Conservation (phyloP, 192 early-diverging fungal genomes). For the Rhizophagus prolifer region DNA sequence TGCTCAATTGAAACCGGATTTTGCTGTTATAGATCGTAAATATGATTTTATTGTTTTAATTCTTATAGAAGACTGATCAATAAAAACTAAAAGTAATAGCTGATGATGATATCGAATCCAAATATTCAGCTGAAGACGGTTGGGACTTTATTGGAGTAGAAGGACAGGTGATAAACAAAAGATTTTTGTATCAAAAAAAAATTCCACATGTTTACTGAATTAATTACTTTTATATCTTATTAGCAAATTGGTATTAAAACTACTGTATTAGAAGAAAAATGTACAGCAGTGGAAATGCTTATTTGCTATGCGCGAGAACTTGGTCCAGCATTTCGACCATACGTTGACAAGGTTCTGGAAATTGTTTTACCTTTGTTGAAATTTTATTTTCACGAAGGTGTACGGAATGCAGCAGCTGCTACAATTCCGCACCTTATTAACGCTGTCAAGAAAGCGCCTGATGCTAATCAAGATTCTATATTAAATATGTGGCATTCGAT, state of each 20-base stretch:
- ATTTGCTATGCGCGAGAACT: conserved; percentile 92
- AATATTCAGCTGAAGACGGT: conserved; percentile 93
- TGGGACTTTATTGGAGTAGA: conserved; percentile 96
- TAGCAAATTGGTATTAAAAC: conserved; percentile 93
- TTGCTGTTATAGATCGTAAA: conserved; percentile 80
- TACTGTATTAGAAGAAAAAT: conserved; percentile 95
- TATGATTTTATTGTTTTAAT: conserved; percentile 3
- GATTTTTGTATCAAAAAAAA: background rate
- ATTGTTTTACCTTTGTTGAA: conserved; percentile 87
- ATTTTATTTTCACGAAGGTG: conserved; percentile 98
- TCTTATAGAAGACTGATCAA: background rate
- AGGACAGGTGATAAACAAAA: conserved; percentile 52
- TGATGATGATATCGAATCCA: conserved; percentile 77
- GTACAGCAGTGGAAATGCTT: conserved; percentile 97
- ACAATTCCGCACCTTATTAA: conserved; percentile 80
- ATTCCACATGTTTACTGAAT: background rate
- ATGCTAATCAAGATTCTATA: conserved; percentile 51
- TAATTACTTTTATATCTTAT: background rate
- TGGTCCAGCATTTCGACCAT: conserved; percentile 84
- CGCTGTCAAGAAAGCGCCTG: conserved; percentile 51
- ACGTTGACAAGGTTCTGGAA: conserved; percentile 79
- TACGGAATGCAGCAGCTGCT: conserved; percentile 82
- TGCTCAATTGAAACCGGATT: conserved; percentile 90
- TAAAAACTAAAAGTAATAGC: conserved; percentile 5
- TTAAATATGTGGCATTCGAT: conserved; percentile 72